Conservation (phyloP, 768 basidiomycete genomes). For the Boletus rubropictus region DNA sequence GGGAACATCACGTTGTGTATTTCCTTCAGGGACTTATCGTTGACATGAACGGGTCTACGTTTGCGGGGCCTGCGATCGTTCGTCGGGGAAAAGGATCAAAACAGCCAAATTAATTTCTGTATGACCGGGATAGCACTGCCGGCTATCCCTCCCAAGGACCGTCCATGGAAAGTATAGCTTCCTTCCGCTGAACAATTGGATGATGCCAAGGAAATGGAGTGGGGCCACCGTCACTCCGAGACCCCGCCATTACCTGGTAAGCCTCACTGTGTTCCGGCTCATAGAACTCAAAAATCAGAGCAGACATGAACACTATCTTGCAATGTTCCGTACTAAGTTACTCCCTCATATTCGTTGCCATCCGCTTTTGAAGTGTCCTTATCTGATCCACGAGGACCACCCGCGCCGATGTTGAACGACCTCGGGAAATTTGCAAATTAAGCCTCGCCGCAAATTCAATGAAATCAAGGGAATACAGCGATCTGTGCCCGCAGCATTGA, state of each 20-base stretch:
- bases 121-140: constrained; percentile 16
- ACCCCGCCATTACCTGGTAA: constrained; percentile 38
- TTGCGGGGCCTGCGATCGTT: constrained; percentile 2
- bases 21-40: constrained; percentile 4
- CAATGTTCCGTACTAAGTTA: constrained; percentile 25
- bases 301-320: constrained; percentile 36
- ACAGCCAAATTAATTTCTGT: constrained; percentile 8
- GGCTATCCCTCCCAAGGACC: constrained; percentile 4
- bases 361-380: constrained; percentile 19
- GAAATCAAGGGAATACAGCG: constrained; percentile 54
- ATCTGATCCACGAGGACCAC: constrained; percentile 34
- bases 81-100: constrained; percentile 12
- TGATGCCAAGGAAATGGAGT: constrained; percentile 16
- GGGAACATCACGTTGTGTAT: constrained; percentile 10
- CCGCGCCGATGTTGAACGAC: constrained; percentile 29
- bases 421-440: constrained; percentile 31
- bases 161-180: constrained; percentile 7
- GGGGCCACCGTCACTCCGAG: constrained; percentile 26
- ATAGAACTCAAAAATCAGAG: constrained; percentile 42
- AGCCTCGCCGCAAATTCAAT: constrained; percentile 31
- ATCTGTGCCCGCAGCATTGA: constrained; percentile 40
- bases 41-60: constrained; percentile 4
- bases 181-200: constrained; percentile 5
- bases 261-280: constrained; percentile 48
- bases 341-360: constrained; percentile 31